Evolutionary conservation across 768 basidiomycete genomes (phyloP), one percentile per base, ranked within the genome.

Genomic region (Sporobolomyces roseus): DNA sequence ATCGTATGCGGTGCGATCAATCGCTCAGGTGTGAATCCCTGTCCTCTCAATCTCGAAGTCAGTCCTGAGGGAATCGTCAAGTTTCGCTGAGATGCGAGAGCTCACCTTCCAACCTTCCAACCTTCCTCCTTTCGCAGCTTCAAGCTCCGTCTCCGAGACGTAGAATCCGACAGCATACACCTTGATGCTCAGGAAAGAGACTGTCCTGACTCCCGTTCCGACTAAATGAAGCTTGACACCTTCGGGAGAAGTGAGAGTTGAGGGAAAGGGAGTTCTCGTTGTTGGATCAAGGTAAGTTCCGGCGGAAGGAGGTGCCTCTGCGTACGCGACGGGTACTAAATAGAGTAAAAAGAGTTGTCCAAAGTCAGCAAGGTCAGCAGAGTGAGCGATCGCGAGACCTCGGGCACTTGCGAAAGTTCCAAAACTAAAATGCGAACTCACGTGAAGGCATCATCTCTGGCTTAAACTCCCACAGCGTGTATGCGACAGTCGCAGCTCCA

Each of bases 131-230:
- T 36, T 41, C 17, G 65, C 51, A n/a, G 4, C 36, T 51, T 58
- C 30, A 2, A 74, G 29, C 16, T 73, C 68, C 1, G 25, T 29
- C 25, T 77, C 74, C 0, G 76, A 76, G 8, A 79, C 65, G 67
- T 81, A 81, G 70, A 80, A 79, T 0, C 76, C 80, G 8, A 74
- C 80, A 4, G 76, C 73, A 72, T 81, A 81, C 9, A 81, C 80
- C 61, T 78, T 76, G 33, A 81, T 77, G 7, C 74, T 61, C 10
- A 81, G 74, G 75, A 81, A 80, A 2, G 78, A 78, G 10, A 81
- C 80, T 32, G 77, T 80, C 21, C 80, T 73, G 6, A 81, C 79
- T 23, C 80, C 80, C 6, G 80, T 65, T 1, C 80, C 80, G 33
- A 80, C 77, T 21, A 81, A 78, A 14, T 69, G 63, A 21, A 80